phyloP scores from a whole-genome alignment of 164 flowering plant genomes.

The Chimonanthus salicifolius region DNA sequence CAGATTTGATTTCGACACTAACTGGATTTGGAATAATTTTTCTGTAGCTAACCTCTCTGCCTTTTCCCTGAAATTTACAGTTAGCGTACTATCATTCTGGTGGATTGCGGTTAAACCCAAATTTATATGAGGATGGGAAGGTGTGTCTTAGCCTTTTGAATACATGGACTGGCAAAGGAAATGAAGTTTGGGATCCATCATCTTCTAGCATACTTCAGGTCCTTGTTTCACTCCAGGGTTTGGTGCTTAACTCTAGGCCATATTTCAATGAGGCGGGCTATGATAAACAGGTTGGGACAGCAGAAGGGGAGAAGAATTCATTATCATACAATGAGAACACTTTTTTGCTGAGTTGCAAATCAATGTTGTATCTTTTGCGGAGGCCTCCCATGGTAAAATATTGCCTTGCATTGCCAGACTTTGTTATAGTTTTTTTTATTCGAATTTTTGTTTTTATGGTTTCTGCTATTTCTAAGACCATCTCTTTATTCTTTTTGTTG shows the following conservation, averaged over 20 bases:
- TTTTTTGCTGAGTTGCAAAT: conserved; percentile 85
- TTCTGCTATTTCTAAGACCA: no score
- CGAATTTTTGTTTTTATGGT: no score
- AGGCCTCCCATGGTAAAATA: conserved; percentile 81
- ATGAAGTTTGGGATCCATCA: conserved; percentile 95
- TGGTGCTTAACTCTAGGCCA: conserved; percentile 90
- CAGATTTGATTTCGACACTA: conserved; percentile 1
- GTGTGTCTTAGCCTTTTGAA: conserved; percentile 97
- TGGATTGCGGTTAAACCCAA: conserved; percentile 97
- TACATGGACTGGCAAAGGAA: conserved; percentile 98
- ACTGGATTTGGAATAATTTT: not conserved
- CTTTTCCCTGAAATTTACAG: conserved; percentile 42
- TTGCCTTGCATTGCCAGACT: not conserved
- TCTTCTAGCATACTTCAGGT: conserved; percentile 99
- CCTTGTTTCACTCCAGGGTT: conserved; percentile 93
- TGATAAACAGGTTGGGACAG: conserved; percentile 96
- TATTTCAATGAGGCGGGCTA: conserved; percentile 99
- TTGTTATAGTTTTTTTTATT: no score
- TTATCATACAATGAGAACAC: conserved; percentile 94
- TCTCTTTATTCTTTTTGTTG: no score
- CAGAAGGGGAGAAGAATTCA: conserved; percentile 98
- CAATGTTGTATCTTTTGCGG: conserved; percentile 84
- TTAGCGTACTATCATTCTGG: conserved; percentile 97
- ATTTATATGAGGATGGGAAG: conserved; percentile 96
- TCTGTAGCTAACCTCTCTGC: conserved; percentile 7